These are phyloP conservation scores for Stachybotrys chartarum DNA, from an alignment of 2,329 filamentous ascomycete species.

Conservation along the genomic window DNA sequence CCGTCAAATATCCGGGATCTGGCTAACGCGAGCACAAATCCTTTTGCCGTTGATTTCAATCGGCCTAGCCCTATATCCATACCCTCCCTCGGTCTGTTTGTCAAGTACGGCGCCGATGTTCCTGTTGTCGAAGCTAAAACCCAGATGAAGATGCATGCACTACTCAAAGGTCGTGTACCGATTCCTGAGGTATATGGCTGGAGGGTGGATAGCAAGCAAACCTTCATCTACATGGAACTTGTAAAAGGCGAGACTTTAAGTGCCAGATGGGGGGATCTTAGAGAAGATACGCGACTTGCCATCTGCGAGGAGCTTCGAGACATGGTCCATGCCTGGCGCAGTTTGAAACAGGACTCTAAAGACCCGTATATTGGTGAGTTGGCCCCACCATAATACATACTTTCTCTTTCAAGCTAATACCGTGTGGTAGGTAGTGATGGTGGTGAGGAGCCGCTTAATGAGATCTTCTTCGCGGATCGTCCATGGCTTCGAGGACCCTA, in stretches of 20 bases:
- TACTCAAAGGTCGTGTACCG: slow-evolving; percentile 13
- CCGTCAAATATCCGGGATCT: background rate
- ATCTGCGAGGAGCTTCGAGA: slow-evolving; percentile 21
- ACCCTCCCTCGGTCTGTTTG: slow-evolving; percentile 21
- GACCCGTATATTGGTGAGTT: slow-evolving; percentile 11
- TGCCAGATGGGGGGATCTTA: slow-evolving; percentile 8
- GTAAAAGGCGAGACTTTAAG: slow-evolving; percentile 13
- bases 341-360: slow-evolving; percentile 7
- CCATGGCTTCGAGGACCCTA: slow-evolving; percentile 19
- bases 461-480: slow-evolving; percentile 17
- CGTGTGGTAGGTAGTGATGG: too few species aligned
- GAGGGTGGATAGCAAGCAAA: slow-evolving; percentile 10
- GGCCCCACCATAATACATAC: too few species aligned
- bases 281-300: slow-evolving; percentile 11
- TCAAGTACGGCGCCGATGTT: slow-evolving; percentile 26
- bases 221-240: slow-evolving; percentile 18
- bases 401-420: slow-evolving; percentile 5
- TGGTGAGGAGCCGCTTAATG: slow-evolving; percentile 18
- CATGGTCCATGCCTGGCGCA: slow-evolving; percentile 12
- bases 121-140: slow-evolving; percentile 20
- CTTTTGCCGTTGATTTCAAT: slow-evolving; percentile 11
- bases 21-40: background rate
- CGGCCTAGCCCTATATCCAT: slow-evolving; percentile 21
- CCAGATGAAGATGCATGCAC: slow-evolving; percentile 17
- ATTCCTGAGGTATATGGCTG: slow-evolving; percentile 27